These are phyloP conservation scores for Arctium minus DNA, from an alignment of 129 eudicot genomes.

Conservation along the genomic window DNA sequence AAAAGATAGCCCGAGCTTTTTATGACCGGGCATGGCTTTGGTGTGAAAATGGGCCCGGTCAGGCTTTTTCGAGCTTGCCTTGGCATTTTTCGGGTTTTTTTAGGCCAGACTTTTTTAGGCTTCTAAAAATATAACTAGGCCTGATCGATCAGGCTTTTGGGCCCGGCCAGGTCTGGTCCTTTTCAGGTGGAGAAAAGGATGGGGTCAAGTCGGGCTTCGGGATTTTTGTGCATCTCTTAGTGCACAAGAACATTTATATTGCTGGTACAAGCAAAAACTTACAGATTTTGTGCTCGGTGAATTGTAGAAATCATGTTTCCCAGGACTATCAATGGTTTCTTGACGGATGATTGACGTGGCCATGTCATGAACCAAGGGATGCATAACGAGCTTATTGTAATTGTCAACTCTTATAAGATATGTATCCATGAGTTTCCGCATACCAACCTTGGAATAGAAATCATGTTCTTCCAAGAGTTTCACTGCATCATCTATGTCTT, in stretches of 20 bases:
- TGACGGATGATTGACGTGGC: conserved; percentile 27
- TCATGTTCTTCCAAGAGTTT: conserved; percentile 15
- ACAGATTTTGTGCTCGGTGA: background rate
- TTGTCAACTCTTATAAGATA: conserved; percentile 21
- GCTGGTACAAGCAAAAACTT: background rate
- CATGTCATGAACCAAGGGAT: conserved; percentile 29
- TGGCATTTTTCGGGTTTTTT: no score
- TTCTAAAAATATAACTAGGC: no score
- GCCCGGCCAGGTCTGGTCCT: background rate
- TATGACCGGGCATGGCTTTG: no score
- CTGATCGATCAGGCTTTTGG: no score
- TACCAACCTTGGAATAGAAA: conserved; percentile 25
- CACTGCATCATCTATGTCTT: conserved; percentile 18
- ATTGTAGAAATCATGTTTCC: background rate
- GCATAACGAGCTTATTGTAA: conserved; percentile 30
- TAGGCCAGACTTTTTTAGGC: no score
- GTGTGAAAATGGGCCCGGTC: no score
- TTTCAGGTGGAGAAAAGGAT: background rate
- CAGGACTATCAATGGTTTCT: conserved; percentile 17
- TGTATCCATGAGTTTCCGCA: conserved; percentile 26
- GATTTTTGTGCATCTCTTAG: background rate
- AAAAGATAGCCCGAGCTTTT: no score
- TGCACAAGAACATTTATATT: background rate
- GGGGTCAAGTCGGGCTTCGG: background rate
- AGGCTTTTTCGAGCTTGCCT: no score